Base-by-base conservation (phyloP, 495 filamentous ascomycete species). In the Tuber melanosporum region DNA sequence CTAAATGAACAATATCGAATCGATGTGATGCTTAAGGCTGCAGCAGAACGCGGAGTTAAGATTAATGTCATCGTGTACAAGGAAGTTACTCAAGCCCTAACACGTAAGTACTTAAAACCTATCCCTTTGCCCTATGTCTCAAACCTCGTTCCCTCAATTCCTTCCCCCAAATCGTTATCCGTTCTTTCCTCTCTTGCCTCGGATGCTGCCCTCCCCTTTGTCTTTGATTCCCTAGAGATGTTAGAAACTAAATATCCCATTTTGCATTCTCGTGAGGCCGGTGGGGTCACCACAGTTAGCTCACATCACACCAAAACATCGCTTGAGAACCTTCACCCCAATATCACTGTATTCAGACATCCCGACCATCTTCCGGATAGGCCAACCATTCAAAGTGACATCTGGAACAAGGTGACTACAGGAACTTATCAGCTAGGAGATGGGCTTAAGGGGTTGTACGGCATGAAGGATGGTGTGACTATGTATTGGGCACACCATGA, bases 401-500 rank as follows among this genome's bases (percentile, higher is more conserved):
- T 80, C 69, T 82, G 86, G 46, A 82, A 84, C 66, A 87, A 86
- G 73, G 78, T 90, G 14, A 85, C 84, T n/a, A 76, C 87, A 52
- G 84, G 86, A 26, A 85, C 82, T 3, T 86, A 87, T 70, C 80
- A 84, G 44, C 84, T 90, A 26, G 82, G 79, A 10, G 82, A 83
- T 71, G 76, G 80, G 2, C 12, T 83, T 26, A 83, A 82, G 66
- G 79, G 82, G 32, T 66, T 98, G 3, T 98, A 97, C 81, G 95
- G 95, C 70, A 88, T 89, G 73, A 88, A 90, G 71, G 92, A 94
- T 44, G 94, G 92, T 74, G 89, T 92, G 8, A 91, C 97, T 32
- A 85, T 98, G 7, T 98, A 93, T 84, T 98, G 94, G 94, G 94
- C 95, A 0, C 95, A 98, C 79, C 95, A 97, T 77, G 95, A 98